Evolutionary conservation across 805 yeast genomes (phyloP).

Genomic region (Ogataea pignaliae): DNA sequence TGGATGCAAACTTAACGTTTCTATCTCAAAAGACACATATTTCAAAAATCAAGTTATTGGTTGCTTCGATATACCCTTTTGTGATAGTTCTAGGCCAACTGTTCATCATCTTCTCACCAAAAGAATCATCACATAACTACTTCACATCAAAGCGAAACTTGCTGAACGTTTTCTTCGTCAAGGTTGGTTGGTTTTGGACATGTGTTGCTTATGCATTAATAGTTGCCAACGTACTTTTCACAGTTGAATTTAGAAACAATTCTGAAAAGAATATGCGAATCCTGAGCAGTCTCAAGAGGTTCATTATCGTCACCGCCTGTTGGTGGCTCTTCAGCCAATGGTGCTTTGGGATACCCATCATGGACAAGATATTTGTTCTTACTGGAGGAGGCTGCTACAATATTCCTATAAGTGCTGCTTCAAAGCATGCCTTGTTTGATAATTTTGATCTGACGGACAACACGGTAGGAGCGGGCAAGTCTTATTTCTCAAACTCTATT

Average conservation of each 20-base stretch:
- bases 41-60: conserved; percentile 10
- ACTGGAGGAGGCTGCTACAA: conserved; percentile 79
- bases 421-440: neutral
- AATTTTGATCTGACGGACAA: neutral
- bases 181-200: conserved; percentile 94
- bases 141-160: conserved; percentile 63
- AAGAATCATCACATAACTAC: conserved; percentile 44
- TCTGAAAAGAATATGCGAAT: conserved; percentile 11
- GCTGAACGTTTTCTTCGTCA: conserved; percentile 72
- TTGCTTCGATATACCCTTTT: conserved; percentile 25
- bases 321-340: conserved; percentile 88
- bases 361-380: conserved; percentile 75
- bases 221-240: conserved; percentile 5
- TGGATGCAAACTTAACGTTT: conserved; percentile 4
- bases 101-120: conserved; percentile 39
- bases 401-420: conserved; percentile 17
- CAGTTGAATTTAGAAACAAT: neutral
- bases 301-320: conserved; percentile 59
- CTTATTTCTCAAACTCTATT: conserved; percentile 17
- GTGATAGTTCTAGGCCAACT: conserved; percentile 51
- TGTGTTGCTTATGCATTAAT: conserved; percentile 34
- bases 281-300: conserved; percentile 32
- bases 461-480: neutral
- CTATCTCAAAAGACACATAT: conserved; percentile 4
- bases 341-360: conserved; percentile 78